A percentile compares a stretch with the other conserved stretches of the same genome.
These are phyloP conservation scores for Ascochyta rabiei DNA, from an alignment of 2,329 filamentous ascomycete species.

Conservation along the genomic window DNA sequence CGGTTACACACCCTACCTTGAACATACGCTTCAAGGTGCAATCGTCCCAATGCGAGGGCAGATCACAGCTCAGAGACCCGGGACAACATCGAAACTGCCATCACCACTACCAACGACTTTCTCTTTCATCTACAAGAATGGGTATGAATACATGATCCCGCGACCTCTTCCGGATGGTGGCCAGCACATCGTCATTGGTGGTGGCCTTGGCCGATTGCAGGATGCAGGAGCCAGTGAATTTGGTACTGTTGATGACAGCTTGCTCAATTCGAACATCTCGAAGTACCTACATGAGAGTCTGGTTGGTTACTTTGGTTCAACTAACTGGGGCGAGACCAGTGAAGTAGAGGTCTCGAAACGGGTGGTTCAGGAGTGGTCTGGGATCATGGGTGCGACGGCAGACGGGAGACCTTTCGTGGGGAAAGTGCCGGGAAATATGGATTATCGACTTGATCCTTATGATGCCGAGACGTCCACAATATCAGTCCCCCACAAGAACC, in stretches of 20 bases:
- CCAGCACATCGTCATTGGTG: conserved; percentile 67
- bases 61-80: conserved; percentile 47
- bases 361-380: conserved; percentile 53
- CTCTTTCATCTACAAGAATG: conserved; percentile 64
- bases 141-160: conserved; percentile 72
- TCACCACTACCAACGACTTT: conserved; percentile 59
- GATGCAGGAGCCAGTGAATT: conserved; percentile 56
- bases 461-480: background rate
- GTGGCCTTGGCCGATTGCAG: conserved; percentile 56
- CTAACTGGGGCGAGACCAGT: conserved; percentile 45
- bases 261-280: conserved; percentile 58
- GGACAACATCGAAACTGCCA: conserved; percentile 46
- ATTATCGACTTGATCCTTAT: background rate
- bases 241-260: conserved; percentile 63
- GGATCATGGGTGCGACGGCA: conserved; percentile 59
- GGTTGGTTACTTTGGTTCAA: conserved; percentile 57
- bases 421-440: conserved; percentile 46
- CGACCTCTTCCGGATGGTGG: conserved; percentile 49
- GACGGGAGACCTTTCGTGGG: conserved; percentile 59
- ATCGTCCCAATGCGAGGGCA: conserved; percentile 52
- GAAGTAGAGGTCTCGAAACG: conserved; percentile 23
- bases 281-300: conserved; percentile 54
- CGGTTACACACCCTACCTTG: conserved; percentile 42
- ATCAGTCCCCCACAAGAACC: conserved; percentile 29
- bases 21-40: conserved; percentile 44